phyloP scores from a whole-genome alignment of 2,329 filamentous ascomycete genomes.

The Apiospora hydei region DNA sequence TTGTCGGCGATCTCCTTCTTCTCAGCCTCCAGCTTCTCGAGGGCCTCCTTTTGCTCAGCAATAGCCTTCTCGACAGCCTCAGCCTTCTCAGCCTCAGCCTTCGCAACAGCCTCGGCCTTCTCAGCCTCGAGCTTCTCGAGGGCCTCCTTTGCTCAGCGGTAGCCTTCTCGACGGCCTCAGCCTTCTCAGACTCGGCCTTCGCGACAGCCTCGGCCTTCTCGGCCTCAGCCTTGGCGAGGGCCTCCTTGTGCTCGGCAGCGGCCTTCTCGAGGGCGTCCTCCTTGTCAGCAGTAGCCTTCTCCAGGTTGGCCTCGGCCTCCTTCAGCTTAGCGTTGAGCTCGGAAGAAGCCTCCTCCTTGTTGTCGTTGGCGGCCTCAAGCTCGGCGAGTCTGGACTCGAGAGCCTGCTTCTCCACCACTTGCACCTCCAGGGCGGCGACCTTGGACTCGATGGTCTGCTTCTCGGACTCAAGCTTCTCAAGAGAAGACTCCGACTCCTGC shows the following conservation, averaged over 20 bases:
- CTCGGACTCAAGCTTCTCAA: constrained; percentile 39
- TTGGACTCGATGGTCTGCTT: constrained; percentile 34
- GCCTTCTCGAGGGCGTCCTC: constrained; percentile 30
- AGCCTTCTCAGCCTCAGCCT: constrained; percentile 30
- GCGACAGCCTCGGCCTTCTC: constrained; percentile 25
- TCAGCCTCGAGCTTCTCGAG: constrained; percentile 5
- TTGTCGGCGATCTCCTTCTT: constrained; percentile 6
- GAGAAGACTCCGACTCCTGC: constrained; percentile 25
- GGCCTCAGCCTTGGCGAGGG: constrained; percentile 26
- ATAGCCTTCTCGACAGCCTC: constrained; percentile 23
- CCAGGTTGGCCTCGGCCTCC: constrained; percentile 26
- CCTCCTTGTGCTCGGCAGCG: constrained; percentile 30
- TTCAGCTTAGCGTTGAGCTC: constrained; percentile 33
- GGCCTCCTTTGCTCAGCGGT: constrained; percentile 20
- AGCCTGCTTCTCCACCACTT: constrained; percentile 24
- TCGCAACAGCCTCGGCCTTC: constrained; percentile 20
- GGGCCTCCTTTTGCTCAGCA: constrained; percentile 20
- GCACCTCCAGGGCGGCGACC: constrained; percentile 34
- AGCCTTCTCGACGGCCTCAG: constrained; percentile 25
- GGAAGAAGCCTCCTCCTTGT: constrained; percentile 32
- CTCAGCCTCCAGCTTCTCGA: constrained; percentile 9
- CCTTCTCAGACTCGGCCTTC: constrained; percentile 29
- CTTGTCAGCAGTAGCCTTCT: constrained; percentile 10
- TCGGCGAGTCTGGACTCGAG: constrained; percentile 37
- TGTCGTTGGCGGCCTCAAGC: constrained; percentile 35